These are phyloP conservation scores for Colletotrichum gloeosporioides DNA, from an alignment of 2,329 filamentous ascomycete species.

Conservation along the genomic window DNA sequence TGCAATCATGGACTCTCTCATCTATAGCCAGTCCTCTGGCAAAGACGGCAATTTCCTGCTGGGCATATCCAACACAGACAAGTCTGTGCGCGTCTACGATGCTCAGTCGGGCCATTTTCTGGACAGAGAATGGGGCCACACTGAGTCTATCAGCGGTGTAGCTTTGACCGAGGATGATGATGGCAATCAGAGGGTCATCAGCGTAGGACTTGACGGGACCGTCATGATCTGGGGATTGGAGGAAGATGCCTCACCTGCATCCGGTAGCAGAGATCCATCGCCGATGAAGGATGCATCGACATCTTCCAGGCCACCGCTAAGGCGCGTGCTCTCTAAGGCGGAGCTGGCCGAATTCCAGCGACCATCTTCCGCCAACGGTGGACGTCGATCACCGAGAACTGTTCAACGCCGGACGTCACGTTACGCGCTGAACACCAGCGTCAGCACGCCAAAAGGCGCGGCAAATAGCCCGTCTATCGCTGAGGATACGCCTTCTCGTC, in stretches of 20 bases:
- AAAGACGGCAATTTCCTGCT: constrained; percentile 71
- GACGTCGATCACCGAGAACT: constrained; percentile 59
- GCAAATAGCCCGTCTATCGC: constrained; percentile 48
- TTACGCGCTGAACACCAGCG: constrained; percentile 44
- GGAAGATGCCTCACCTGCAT: constrained; percentile 45
- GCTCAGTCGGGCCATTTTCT: constrained; percentile 77
- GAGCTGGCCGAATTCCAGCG: constrained; percentile 83
- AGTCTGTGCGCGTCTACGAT: constrained; percentile 92
- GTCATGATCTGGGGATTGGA: constrained; percentile 80
- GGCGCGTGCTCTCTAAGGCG: constrained; percentile 84
- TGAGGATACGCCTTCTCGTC: constrained; percentile 54
- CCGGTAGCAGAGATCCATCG: constrained; percentile 57
- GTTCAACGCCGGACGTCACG: constrained; percentile 61
- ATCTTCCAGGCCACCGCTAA: constrained; percentile 73
- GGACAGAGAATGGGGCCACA: constrained; percentile 93
- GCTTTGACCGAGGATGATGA: constrained; percentile 69
- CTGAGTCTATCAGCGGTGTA: constrained; percentile 89
- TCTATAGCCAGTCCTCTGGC: constrained; percentile 62
- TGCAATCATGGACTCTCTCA: constrained; percentile 81
- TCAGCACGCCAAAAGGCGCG: constrained; percentile 42
- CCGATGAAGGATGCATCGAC: constrained; percentile 56
- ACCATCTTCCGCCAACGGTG: constrained; percentile 48
- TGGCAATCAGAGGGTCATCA: constrained; percentile 66
- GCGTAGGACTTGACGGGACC: constrained; percentile 79
- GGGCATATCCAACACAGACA: constrained; percentile 93